Evolutionary conservation across 2,329 filamentous ascomycete species (phyloP).

Genomic region (Aspergillus vadensis): DNA sequence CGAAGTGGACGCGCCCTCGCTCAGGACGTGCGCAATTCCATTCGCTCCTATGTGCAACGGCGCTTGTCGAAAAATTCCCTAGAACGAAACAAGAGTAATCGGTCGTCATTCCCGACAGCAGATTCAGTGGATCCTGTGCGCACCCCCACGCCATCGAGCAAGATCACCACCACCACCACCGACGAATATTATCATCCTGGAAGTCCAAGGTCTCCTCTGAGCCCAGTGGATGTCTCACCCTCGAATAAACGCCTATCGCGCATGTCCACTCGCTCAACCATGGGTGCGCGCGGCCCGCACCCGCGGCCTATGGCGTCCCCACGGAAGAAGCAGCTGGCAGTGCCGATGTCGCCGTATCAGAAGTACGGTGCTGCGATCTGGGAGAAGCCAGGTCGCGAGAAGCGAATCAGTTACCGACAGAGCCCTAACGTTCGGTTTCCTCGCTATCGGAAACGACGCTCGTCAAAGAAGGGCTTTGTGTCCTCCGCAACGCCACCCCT

Average conservation of each 20-base stretch:
- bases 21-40: slow-evolving; percentile 35
- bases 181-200: slow-evolving; percentile 14
- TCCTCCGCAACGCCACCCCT: slow-evolving; percentile 18
- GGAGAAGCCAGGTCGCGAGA: slow-evolving; percentile 32
- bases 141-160: slow-evolving; percentile 8
- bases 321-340: slow-evolving; percentile 31
- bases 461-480: slow-evolving; percentile 11
- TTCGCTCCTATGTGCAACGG: slow-evolving; percentile 39
- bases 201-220: slow-evolving; percentile 9
- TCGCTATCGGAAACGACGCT: slow-evolving; percentile 16
- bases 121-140: slow-evolving; percentile 14
- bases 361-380: slow-evolving; percentile 40
- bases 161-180: slow-evolving; percentile 18
- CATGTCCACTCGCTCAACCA: slow-evolving; percentile 17
- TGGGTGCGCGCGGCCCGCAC: slow-evolving; percentile 13
- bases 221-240: slow-evolving; percentile 7
- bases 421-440: slow-evolving; percentile 24
- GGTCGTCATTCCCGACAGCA: slow-evolving; percentile 16
- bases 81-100: slow-evolving; percentile 21
- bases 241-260: slow-evolving; percentile 17
- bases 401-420: slow-evolving; percentile 26
- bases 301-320: slow-evolving; percentile 5
- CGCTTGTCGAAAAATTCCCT: slow-evolving; percentile 30
- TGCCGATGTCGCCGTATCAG: slow-evolving; percentile 41
- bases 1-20: slow-evolving; percentile 24